Percentiles rank a stretch among this genome's conserved stretches.
Conservation (phyloP, 2,329 filamentous ascomycete species). For the Colletotrichum spinosum region DNA sequence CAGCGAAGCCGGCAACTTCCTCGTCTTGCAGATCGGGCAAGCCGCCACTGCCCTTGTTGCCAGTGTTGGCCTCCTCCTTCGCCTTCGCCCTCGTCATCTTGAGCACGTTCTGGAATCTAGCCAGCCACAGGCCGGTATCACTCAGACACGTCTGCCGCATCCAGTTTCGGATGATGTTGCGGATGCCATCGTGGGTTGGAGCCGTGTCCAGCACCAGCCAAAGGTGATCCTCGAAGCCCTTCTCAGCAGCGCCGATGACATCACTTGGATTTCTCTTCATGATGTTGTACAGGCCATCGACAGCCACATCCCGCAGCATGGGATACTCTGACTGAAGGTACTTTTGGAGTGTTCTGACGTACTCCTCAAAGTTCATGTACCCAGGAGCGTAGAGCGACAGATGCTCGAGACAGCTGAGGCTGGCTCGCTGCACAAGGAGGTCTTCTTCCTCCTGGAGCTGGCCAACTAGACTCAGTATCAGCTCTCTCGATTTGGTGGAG, state of each 20-base stretch:
- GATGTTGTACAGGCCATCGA: constrained; percentile 90
- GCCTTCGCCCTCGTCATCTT: constrained; percentile 84
- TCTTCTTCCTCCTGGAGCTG: constrained; percentile 80
- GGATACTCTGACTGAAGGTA: constrained; percentile 78
- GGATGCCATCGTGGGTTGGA: constrained; percentile 82
- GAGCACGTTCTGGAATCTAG: constrained; percentile 87
- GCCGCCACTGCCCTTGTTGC: constrained; percentile 57
- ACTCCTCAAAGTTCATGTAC: constrained; percentile 84
- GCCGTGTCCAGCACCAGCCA: constrained; percentile 88
- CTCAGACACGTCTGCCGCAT: constrained; percentile 86
- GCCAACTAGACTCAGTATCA: constrained; percentile 87
- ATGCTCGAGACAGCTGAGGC: constrained; percentile 88
- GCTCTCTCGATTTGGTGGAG: constrained; percentile 87
- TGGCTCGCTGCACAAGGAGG: constrained; percentile 77
- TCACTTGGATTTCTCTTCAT: constrained; percentile 93
- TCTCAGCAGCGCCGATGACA: constrained; percentile 80
- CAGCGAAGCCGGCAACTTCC: constrained; percentile 94
- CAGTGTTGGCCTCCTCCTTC: constrained; percentile 62
- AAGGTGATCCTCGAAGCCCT: constrained; percentile 87
- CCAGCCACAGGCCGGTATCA: constrained; percentile 87
- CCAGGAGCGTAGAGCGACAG: constrained; percentile 91
- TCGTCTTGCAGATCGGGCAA: constrained; percentile 91
- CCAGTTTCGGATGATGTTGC: constrained; percentile 92
- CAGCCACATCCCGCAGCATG: constrained; percentile 80
- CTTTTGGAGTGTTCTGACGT: constrained; percentile 84